Evolutionary conservation across 495 filamentous ascomycete genomes (phyloP).

Genomic region (Podospora pseudopauciseta): DNA sequence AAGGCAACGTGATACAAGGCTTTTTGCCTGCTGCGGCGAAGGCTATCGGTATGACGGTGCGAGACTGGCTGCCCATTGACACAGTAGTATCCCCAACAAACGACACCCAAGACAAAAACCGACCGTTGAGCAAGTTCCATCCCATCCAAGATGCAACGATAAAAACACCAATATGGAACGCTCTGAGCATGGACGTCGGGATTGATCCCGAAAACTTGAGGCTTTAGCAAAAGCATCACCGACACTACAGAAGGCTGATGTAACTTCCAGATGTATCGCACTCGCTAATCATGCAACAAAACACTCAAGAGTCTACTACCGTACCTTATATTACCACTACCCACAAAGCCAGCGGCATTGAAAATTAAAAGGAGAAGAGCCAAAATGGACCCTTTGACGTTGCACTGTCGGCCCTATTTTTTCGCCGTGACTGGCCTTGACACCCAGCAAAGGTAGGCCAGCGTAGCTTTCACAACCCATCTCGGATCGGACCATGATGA

Average conservation of each 20-base stretch:
- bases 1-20: background rate
- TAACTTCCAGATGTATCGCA: background rate
- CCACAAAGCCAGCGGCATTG: background rate
- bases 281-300: background rate
- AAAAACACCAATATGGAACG: background rate
- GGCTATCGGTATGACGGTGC: background rate
- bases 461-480: background rate
- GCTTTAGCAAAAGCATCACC: slow-evolving; percentile 1
- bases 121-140: background rate
- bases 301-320: background rate
- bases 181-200: background rate
- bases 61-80: background rate
- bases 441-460: background rate
- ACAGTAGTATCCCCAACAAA: slow-evolving; percentile 2
- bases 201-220: background rate
- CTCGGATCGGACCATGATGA: slow-evolving; percentile 1
- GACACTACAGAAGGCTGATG: background rate
- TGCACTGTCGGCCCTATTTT: slow-evolving; percentile 2
- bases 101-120: background rate
- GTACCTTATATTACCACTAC: background rate
- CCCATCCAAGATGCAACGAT: background rate
- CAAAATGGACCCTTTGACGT: background rate
- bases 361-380: background rate
- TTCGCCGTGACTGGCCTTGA: background rate
- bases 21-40: background rate